phyloP scores from a whole-genome alignment of 257 asterid species.

The Solanum paucissectum region DNA sequence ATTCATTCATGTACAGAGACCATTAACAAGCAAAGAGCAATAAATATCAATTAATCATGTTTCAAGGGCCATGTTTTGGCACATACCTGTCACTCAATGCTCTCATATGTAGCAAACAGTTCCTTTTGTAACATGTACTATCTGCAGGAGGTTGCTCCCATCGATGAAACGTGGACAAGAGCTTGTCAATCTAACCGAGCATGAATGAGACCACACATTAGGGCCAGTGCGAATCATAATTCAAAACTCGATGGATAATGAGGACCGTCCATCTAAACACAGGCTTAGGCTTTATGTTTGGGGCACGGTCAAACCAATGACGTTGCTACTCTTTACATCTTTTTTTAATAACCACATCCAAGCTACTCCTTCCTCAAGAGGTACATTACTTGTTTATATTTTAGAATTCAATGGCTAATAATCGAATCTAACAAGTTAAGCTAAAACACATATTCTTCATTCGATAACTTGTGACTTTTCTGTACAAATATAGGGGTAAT shows the following conservation, averaged over 20 bases:
- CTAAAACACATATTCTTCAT: not conserved
- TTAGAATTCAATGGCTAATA: too few species aligned
- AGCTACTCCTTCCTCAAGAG: not conserved
- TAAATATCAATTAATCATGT: not conserved
- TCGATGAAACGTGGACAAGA: constrained; percentile 61
- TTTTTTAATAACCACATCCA: not conserved
- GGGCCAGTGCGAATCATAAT: not conserved
- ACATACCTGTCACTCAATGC: constrained; percentile 94
- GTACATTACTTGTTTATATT: not conserved
- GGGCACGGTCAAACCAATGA: not conserved
- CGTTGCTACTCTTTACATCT: not conserved
- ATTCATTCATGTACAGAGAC: not conserved
- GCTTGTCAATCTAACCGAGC: constrained; percentile 64
- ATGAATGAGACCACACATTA: not conserved
- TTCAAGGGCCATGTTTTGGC: not conserved
- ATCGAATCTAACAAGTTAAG: too few species aligned
- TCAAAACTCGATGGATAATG: not conserved
- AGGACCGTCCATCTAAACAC: not conserved
- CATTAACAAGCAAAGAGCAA: not conserved
- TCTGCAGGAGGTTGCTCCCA: constrained; percentile 67
- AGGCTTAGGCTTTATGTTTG: not conserved
- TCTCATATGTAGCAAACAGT: constrained; percentile 70
- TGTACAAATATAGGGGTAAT: not conserved
- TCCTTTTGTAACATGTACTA: constrained; percentile 50
- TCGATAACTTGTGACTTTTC: not conserved